These are phyloP conservation scores for Citrullus amarus DNA, from an alignment of 306 rosid species.

Conservation along the genomic window DNA sequence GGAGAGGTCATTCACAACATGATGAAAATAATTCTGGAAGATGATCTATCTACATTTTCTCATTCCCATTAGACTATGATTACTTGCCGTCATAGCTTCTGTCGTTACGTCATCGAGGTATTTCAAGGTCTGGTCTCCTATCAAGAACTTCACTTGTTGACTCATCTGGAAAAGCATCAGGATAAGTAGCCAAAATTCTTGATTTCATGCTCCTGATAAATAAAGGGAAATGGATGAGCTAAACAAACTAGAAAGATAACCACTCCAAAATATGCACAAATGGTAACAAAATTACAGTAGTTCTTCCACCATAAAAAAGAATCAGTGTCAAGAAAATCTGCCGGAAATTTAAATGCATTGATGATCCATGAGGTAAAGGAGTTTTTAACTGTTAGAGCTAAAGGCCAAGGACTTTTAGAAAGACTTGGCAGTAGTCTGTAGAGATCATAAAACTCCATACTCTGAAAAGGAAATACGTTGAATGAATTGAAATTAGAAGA, in stretches of 20 bases:
- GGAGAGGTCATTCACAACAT: not conserved
- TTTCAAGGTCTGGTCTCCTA: conserved; percentile 82
- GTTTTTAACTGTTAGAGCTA: not conserved
- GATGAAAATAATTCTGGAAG: not conserved
- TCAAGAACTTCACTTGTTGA: conserved; percentile 39
- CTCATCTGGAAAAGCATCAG: conserved; percentile 70
- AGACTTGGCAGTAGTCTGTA: not conserved
- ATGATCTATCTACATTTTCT: not conserved
- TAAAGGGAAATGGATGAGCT: not conserved
- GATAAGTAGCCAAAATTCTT: conserved; percentile 56
- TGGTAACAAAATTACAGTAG: not conserved
- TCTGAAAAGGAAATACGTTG: not conserved
- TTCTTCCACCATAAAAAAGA: not conserved
- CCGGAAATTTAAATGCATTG: not conserved
- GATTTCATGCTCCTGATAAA: conserved; percentile 68
- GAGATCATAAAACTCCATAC: not conserved
- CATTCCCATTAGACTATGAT: not conserved
- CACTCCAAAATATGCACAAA: no score
- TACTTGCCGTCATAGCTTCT: not conserved
- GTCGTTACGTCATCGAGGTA: conserved; percentile 39
- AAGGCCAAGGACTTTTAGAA: not conserved
- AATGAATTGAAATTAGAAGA: not conserved
- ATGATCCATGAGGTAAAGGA: not conserved
- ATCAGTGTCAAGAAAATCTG: not conserved
- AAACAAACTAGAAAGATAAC: not conserved